Evolutionary conservation across 106 monocot species (phyloP).

Genomic region (Dioscorea zingiberensis): DNA sequence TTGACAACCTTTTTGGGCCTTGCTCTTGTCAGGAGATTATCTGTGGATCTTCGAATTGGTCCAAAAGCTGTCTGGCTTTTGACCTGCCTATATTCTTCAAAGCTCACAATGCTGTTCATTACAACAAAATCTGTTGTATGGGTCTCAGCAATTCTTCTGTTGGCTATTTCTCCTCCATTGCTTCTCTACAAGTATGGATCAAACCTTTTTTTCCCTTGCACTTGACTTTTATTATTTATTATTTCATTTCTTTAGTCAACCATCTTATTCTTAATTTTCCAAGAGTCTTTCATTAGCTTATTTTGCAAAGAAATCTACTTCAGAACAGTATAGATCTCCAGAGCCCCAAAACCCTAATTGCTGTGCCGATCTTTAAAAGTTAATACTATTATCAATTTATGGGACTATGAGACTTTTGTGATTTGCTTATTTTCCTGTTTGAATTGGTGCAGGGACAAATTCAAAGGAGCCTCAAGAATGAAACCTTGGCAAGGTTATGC

Average conservation of each 20-base stretch:
- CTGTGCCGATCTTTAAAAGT: too few relatives aligned
- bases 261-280: neutral
- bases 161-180: slow-evolving; percentile 89
- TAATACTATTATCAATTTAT: too few relatives aligned
- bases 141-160: slow-evolving; percentile 71
- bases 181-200: slow-evolving; percentile 85
- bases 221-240: neutral
- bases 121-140: slow-evolving; percentile 79
- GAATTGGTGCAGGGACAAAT: slow-evolving; percentile 51
- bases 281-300: too few relatives aligned
- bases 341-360: too few relatives aligned
- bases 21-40: slow-evolving; percentile 63
- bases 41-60: slow-evolving; percentile 65
- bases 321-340: too few relatives aligned
- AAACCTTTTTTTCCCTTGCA: neutral
- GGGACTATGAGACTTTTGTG: too few relatives aligned
- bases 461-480: slow-evolving; percentile 87
- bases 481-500: slow-evolving; percentile 83
- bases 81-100: slow-evolving; percentile 75
- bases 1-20: slow-evolving; percentile 74
- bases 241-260: neutral
- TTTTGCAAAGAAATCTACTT: too few relatives aligned
- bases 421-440: slow-evolving; percentile 9
- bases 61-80: slow-evolving; percentile 88
- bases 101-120: slow-evolving; percentile 85